Base-by-base conservation (phyloP, 306 rosid genomes). In the Alnus glutinosa region DNA sequence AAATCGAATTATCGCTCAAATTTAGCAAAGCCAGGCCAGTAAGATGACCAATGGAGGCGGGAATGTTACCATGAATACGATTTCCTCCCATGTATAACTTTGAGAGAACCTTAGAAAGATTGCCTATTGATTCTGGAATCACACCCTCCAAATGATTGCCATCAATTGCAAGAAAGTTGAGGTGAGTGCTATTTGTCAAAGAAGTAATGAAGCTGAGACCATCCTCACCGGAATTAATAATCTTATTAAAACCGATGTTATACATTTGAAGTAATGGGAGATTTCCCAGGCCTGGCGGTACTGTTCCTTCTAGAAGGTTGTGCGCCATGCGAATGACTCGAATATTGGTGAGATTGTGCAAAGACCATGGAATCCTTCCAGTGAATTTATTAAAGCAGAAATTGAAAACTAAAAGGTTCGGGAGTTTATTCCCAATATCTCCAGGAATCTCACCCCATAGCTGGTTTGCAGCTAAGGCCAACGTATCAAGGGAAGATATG, bases 211-310 rank as follows among this genome's bases (percentile, higher is more conserved):
- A 93, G 44, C 80, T 81, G 37, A 91, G 84, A 59, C 93, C 92
- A 66, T 75, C 54, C 0, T 46, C 81, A 49, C 84, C 88, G 1
- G 86, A 63, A 71, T 86, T 88, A 1, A 86, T 86, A 15, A 93
- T 89, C 82, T 70, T 74, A 42, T 91, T 93, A 52, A 61, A 83
- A 4, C 93, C 91, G 28, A 93, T 91, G 71, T 89, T 88, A 58
- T 89, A 93, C 90, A 83, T 86, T 48, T 52, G 74, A 55, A 92
- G 91, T 64, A 54, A 63, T 19, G 91, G 95, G 7, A 92, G 79
- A 68, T 93, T 93, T 75, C 91, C 97, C 13, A 93, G 81, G 50
- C 95, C 97, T 11, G 93, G 91, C 71, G 97, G 95, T 50, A 91
- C 86, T 5, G 87, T 80, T 30, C 97, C 97, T 79, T 89, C 93